Evolutionary conservation across 2,329 filamentous ascomycete species (phyloP).

Genomic region (Thyridium curvatum): DNA sequence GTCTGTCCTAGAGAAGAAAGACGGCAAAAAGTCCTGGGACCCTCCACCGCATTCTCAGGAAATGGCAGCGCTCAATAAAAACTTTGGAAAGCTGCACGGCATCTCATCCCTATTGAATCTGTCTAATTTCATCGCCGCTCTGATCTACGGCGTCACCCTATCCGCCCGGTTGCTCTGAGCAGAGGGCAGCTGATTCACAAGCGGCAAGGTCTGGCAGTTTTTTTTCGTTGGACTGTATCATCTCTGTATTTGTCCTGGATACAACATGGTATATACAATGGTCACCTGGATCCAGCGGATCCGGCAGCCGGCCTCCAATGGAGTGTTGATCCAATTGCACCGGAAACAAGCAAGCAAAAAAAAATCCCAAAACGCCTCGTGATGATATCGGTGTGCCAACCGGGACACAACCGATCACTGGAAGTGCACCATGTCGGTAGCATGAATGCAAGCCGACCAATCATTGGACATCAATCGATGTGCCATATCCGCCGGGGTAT

Average conservation of each 20-base stretch:
- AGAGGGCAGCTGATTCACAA: neutral
- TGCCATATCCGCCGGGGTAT: neutral
- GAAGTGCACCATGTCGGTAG: too few relatives aligned
- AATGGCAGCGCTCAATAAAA: conserved; percentile 75
- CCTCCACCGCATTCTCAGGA: conserved; percentile 72
- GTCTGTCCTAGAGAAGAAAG: conserved; percentile 59
- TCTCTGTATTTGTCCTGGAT: too few relatives aligned
- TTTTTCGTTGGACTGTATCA: too few relatives aligned
- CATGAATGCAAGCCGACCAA: too few relatives aligned
- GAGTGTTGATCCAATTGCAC: too few relatives aligned
- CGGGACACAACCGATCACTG: too few relatives aligned
- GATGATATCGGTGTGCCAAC: too few relatives aligned
- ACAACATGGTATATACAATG: too few relatives aligned
- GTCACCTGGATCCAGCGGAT: too few relatives aligned
- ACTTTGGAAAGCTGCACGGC: conserved; percentile 75
- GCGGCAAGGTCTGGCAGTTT: too few relatives aligned
- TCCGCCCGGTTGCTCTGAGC: conserved; percentile 51
- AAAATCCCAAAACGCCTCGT: neutral
- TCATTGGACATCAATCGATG: too few relatives aligned
- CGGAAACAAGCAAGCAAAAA: neutral
- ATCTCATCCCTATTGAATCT: conserved; percentile 76
- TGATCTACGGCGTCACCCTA: conserved; percentile 75
- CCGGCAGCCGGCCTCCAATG: too few relatives aligned
- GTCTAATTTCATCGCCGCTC: conserved; percentile 57
- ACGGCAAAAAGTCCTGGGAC: conserved; percentile 84